Base-by-base conservation (phyloP, 2,329 filamentous ascomycete genomes). In the Endothia cerciana region DNA sequence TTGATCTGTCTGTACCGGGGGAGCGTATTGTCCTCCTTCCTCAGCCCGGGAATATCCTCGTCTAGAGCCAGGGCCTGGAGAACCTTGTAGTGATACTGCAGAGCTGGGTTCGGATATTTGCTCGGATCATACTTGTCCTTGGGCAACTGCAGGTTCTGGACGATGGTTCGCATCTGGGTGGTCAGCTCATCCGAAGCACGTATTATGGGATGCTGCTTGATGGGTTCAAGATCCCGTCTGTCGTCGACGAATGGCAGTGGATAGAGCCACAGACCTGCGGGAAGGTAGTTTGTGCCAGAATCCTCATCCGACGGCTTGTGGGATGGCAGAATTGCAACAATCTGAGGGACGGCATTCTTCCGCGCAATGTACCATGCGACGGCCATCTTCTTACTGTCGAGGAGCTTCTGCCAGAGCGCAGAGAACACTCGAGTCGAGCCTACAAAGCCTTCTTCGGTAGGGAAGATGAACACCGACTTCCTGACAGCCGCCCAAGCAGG, bases 51-150 rank as follows among this genome's bases (percentile, higher is more conserved):
- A 1, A 97, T 80, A 70, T 97, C 94, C 75, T 99, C 95, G 43
- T 97, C 94, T 0, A 99, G 83, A 0, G 95, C 95, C 65, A 97
- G 84, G 7, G 92, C 91, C 78, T 99, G 95, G 0, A 99, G 81
- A 56, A 99, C 97, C 68, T 88, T 90, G 81, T 98, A 99, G 79
- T 98, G 95, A 94, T 94, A 99, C 78, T 99, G 95, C 30, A 99
- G 82, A 10, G 91, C 86, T 11, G 94, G 93, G 69, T 99, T 99
- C 0, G 95, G 92, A 73, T 97, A 98, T 73, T 91, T 95, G 1
- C 83, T 81, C 1, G 94, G 94, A 70, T 97, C 91, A 74, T 96
- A 99, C 40, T 86, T 83, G 6, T 86, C 93, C 73, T 92, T 94
- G 0, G 95, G 95, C 8, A 99, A 86, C 74, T 97, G 93, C 0